phyloP scores from a whole-genome alignment of 148 eudicot genomes.

The Simmondsia chinensis region DNA sequence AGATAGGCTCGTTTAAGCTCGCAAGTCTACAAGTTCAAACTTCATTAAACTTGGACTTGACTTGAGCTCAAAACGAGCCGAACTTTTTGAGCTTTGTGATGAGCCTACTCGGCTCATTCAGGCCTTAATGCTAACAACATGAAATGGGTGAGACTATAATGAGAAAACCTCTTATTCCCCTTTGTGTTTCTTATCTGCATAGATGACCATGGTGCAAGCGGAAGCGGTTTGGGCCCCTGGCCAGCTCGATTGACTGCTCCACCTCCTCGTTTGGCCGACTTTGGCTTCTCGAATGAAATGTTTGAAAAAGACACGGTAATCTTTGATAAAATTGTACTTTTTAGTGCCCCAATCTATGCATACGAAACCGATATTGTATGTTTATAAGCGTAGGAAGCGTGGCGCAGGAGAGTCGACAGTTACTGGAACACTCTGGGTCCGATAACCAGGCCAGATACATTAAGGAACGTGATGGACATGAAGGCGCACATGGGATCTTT shows the following conservation, averaged over 20 bases:
- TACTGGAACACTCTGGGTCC: constrained; percentile 31
- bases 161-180: too few species aligned
- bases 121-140: too few species aligned
- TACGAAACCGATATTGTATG: too few species aligned
- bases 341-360: too few species aligned
- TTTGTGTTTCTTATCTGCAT: not conserved
- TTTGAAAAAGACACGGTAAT: constrained; percentile 34
- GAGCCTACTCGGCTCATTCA: too few species aligned
- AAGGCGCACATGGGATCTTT: constrained; percentile 40
- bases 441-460: constrained; percentile 20
- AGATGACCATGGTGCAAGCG: constrained; percentile 32
- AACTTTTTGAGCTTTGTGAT: too few species aligned
- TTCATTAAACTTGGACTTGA: too few species aligned
- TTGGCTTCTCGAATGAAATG: constrained; percentile 22
- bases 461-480: constrained; percentile 43
- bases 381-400: constrained; percentile 18
- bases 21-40: too few species aligned
- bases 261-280: constrained; percentile 34
- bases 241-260: constrained; percentile 30
- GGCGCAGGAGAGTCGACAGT: constrained; percentile 33
- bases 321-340: not conserved
- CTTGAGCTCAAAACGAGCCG: too few species aligned
- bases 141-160: too few species aligned
- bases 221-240: constrained; percentile 33
- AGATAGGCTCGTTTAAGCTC: too few species aligned